These are phyloP conservation scores for Salix dunnii DNA, from an alignment of 345 rosid species.

Conservation along the genomic window DNA sequence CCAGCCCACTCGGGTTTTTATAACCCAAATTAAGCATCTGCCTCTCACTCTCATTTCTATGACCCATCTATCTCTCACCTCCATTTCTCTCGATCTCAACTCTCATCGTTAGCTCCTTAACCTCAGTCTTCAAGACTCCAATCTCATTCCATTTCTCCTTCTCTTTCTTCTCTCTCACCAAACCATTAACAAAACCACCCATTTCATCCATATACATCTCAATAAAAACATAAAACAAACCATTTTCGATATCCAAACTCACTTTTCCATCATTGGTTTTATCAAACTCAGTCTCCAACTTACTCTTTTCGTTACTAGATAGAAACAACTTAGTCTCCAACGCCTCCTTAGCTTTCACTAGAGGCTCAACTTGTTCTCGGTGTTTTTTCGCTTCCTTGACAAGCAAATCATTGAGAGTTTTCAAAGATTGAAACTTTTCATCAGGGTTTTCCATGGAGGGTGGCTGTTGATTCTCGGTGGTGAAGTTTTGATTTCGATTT, in stretches of 20 bases:
- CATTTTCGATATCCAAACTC: conserved; percentile 40
- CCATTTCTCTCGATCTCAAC: no score
- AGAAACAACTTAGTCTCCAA: conserved; percentile 46
- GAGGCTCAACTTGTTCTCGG: conserved; percentile 46
- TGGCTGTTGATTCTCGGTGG: conserved; percentile 8
- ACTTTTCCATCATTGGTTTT: conserved; percentile 35
- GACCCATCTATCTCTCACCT: no score
- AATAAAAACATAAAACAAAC: conserved; percentile 36
- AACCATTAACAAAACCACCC: conserved; percentile 23
- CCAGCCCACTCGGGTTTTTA: no score
- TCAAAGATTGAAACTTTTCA: conserved; percentile 50
- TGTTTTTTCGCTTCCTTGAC: conserved; percentile 50
- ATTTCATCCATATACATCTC: conserved; percentile 37
- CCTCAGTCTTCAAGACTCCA: no score
- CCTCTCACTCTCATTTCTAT: no score
- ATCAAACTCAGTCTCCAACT: conserved; percentile 35
- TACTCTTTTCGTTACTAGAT: conserved; percentile 21
- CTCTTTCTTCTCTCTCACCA: conserved; percentile 32
- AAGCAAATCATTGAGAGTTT: conserved; percentile 54
- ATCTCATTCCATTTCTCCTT: conserved; percentile 23
- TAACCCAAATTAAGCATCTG: no score
- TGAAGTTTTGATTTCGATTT: conserved; percentile 4
- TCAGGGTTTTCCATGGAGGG: conserved; percentile 36
- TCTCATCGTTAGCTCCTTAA: no score
- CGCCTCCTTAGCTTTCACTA: conserved; percentile 33